These are phyloP conservation scores for Mortierella sp. DNA, from an alignment of 371 early-diverging fungal genomes.

Conservation along the genomic window DNA sequence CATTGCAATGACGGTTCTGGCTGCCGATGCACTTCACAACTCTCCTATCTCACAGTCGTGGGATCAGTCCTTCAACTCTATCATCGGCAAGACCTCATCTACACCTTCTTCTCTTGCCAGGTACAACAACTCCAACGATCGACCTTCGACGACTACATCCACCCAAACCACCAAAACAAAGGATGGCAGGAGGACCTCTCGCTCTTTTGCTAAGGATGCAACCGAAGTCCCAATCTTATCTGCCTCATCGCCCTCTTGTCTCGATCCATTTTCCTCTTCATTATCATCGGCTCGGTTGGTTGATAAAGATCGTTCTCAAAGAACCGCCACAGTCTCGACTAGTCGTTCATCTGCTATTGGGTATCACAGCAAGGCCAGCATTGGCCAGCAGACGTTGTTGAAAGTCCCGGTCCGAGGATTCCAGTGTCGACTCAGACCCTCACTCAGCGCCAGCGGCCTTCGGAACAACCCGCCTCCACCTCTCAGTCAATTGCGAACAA, in stretches of 20 bases:
- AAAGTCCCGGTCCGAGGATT: background rate
- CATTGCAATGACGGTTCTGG: background rate
- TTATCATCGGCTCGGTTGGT: background rate
- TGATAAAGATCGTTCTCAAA: background rate
- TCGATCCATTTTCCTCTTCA: background rate
- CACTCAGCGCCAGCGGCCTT: background rate
- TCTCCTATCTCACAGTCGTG: background rate
- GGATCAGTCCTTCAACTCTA: background rate
- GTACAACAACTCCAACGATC: too few species aligned
- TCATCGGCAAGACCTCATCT: background rate
- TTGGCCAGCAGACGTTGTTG: background rate
- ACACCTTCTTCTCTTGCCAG: too few species aligned
- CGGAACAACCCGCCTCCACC: background rate
- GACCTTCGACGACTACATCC: too few species aligned
- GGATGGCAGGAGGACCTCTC: background rate
- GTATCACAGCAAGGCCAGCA: background rate
- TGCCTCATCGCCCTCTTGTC: background rate
- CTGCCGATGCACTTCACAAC: background rate
- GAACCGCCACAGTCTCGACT: background rate
- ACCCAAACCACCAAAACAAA: background rate
- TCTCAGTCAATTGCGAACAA: background rate
- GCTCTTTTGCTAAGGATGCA: background rate
- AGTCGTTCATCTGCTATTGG: background rate
- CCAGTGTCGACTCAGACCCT: background rate
- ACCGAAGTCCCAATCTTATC: background rate